Evolutionary conservation across 2,329 filamentous ascomycete species (phyloP).

Genomic region (Cladosporium sp.): DNA sequence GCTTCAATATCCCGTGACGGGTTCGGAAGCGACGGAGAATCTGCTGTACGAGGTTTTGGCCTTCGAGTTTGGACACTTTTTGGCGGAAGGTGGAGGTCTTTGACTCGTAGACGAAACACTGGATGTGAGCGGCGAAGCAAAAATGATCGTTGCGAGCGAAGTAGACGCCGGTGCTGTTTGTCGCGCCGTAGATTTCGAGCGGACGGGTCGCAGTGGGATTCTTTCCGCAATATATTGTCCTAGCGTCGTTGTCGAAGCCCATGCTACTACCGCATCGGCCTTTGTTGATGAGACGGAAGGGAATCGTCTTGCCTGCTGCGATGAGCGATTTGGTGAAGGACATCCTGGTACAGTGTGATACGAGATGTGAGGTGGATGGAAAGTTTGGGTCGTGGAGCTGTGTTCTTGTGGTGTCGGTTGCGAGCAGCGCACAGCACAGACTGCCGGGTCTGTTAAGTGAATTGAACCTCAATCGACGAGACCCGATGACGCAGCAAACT

Average conservation of each 20-base stretch:
- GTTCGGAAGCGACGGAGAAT: background rate
- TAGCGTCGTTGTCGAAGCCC: background rate
- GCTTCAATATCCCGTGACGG: too few species aligned
- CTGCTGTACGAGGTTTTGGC: background rate
- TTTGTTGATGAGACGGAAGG: constrained; percentile 2
- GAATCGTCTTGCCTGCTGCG: background rate
- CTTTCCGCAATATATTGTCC: background rate
- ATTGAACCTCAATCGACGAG: too few species aligned
- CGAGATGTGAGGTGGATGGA: too few species aligned
- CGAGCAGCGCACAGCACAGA: too few species aligned
- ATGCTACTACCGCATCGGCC: background rate
- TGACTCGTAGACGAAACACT: background rate
- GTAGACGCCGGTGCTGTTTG: background rate
- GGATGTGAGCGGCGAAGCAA: constrained; percentile 4
- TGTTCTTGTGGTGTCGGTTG: too few species aligned
- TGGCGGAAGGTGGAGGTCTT: background rate
- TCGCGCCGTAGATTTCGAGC: background rate
- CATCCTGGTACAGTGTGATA: background rate
- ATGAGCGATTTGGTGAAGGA: background rate
- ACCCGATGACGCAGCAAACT: too few species aligned
- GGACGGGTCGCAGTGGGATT: background rate
- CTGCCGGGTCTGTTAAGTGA: too few species aligned
- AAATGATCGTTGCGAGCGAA: background rate
- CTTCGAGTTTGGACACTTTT: constrained; percentile 5
- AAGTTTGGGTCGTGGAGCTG: too few species aligned